Evolutionary conservation across 2,329 filamentous ascomycete species (phyloP), one percentile per base, ranked within the genome.

Genomic region (Calonectria ilicicola): DNA sequence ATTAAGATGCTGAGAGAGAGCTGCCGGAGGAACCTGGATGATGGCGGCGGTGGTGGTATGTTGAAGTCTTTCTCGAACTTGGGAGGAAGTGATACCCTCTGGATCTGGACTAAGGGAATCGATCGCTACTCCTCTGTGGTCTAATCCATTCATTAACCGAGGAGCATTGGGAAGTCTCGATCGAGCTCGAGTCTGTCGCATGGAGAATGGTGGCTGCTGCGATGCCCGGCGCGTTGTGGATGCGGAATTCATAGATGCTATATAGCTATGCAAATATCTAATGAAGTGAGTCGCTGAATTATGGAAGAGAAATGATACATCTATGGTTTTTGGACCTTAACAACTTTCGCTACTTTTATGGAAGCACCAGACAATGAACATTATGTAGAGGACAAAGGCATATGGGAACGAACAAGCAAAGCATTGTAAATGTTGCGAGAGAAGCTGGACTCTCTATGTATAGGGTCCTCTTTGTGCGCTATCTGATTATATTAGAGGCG

Each of bases 81-180:
- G 51, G 2, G 35, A 32, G 40, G 58, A 76, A n/a, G 64, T 49
- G 6, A 79, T 38, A 10, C 19, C 12, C 14, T 73, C 74, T 12
- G 78, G 76, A 3, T 80, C 76, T 5, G 32, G 35, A 10, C 67
- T 9, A 15, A 76, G 64, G 2, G 70, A 27, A 9, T 71, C 72
- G 2, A 58, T n/a, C 9, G 77, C 68, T 9, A n/a, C 51, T 19
- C 70, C 72, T 12, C 40, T 69, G 15, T 68, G 15, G 21, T 75
- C 74, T 35, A 81, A 74, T 7, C 78, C 76, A 15, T 32, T 44
- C 80, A 81, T 79, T 10, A 80, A 71, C 1, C 72, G 74, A 40
- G 79, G 72, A 35, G 79, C 73, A 49, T 73, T 60, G 2, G 29
- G 42, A n/a, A 80, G 75, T 26, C 40, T 66, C 2, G 80, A 75